Evolutionary conservation across 2,329 filamentous ascomycete genomes (phyloP).

Genomic region (Proliferodiscus dingleyae): DNA sequence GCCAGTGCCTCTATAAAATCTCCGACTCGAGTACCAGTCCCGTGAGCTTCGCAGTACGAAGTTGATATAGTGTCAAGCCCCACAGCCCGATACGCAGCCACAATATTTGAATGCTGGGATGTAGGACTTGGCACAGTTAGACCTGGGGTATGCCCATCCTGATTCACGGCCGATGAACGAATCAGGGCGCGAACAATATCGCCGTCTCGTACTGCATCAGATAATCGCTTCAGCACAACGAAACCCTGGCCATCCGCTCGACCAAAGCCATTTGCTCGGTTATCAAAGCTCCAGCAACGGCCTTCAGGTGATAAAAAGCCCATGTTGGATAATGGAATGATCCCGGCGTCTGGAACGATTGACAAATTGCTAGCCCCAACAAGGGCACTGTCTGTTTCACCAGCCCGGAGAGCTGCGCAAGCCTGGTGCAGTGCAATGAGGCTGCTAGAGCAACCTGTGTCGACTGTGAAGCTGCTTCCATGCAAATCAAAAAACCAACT

Average conservation of each 20-base stretch:
- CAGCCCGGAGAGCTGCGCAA: constrained; percentile 34
- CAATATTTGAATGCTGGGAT: constrained; percentile 34
- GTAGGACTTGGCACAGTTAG: constrained; percentile 48
- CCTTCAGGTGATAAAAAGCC: constrained; percentile 21
- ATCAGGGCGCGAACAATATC: constrained; percentile 53
- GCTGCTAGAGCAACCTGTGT: constrained; percentile 42
- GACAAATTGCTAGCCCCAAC: neutral
- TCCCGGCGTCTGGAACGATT: constrained; percentile 36
- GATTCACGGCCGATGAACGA: constrained; percentile 46
- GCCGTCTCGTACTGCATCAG: constrained; percentile 51
- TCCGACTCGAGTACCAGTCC: constrained; percentile 10
- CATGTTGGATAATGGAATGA: constrained; percentile 40
- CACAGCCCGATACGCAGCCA: constrained; percentile 1
- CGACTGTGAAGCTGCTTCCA: constrained; percentile 38
- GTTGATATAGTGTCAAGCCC: constrained; percentile 3
- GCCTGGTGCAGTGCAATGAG: constrained; percentile 30
- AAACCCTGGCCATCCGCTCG: constrained; percentile 57
- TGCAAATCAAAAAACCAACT: constrained; percentile 44
- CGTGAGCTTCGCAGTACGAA: constrained; percentile 11
- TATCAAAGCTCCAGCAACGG: constrained; percentile 47
- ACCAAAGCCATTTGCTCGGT: constrained; percentile 54
- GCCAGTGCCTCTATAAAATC: constrained; percentile 11
- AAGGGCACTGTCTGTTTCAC: neutral
- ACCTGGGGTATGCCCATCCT: constrained; percentile 54
- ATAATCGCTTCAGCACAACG: constrained; percentile 53